A percentile compares a stretch with the other conserved stretches of the same genome.
Conservation (phyloP, 2,329 filamentous ascomycete genomes). For the Aspergillus hiratsukae region DNA sequence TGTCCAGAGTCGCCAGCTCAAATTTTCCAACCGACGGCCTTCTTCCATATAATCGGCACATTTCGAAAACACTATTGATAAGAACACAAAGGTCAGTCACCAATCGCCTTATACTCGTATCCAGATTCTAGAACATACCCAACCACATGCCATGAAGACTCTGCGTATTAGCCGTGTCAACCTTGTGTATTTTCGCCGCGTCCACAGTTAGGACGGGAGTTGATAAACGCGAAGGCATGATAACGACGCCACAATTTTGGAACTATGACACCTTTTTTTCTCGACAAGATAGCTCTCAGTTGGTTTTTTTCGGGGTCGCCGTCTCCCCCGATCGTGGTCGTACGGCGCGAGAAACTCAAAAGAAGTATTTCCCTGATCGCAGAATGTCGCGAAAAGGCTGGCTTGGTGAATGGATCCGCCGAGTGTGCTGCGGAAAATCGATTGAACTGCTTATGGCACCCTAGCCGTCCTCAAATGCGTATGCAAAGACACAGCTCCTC, state of each 20-base stretch:
- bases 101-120: background rate
- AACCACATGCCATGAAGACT: conserved; percentile 97
- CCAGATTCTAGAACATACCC: conserved; percentile 55
- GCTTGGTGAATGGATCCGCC: conserved; percentile 13
- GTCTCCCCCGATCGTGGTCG: conserved; percentile 41
- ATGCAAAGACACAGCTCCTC: background rate
- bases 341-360: conserved; percentile 33
- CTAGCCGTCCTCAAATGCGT: conserved; percentile 15
- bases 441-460: conserved; percentile 16
- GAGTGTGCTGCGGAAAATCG: conserved; percentile 13
- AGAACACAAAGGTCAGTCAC: conserved; percentile 19
- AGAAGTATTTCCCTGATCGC: conserved; percentile 17
- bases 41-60: conserved; percentile 93
- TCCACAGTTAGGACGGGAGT: conserved; percentile 88
- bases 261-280: conserved; percentile 6
- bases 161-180: conserved; percentile 88
- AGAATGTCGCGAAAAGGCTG: conserved; percentile 5
- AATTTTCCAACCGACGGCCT: conserved; percentile 85
- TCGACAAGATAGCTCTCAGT: conserved; percentile 8
- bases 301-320: conserved; percentile 37
- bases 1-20: conserved; percentile 95
- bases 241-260: conserved; percentile 27
- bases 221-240: conserved; percentile 79
- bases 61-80: conserved; percentile 73
- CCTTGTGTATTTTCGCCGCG: conserved; percentile 85